Conservation (phyloP, 805 yeast genomes). For the Kazachstania bromeliacearum region DNA sequence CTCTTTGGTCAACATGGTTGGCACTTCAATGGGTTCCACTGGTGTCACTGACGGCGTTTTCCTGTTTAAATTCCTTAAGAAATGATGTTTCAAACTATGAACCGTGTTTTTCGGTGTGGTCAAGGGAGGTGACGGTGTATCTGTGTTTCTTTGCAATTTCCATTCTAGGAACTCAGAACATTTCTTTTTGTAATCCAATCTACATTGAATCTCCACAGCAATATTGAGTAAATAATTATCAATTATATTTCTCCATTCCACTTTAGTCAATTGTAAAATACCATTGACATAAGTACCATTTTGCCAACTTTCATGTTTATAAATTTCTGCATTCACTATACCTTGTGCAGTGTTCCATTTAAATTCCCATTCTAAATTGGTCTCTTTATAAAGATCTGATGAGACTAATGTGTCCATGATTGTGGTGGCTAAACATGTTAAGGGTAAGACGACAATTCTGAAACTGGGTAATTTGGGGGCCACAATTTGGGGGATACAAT, state of each 20-base stretch:
- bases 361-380: slow-evolving; percentile 42
- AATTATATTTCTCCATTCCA: slow-evolving; percentile 60
- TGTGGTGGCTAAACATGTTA: slow-evolving; percentile 36
- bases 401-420: slow-evolving; percentile 39
- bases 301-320: slow-evolving; percentile 29
- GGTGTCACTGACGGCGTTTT: background rate
- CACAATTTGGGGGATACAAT: slow-evolving; percentile 36
- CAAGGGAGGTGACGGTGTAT: slow-evolving; percentile 13
- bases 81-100: slow-evolving; percentile 21
- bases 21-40: background rate
- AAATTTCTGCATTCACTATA: slow-evolving; percentile 46
- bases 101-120: slow-evolving; percentile 6
- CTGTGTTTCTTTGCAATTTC: slow-evolving; percentile 18
- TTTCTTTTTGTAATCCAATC: slow-evolving; percentile 44
- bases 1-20: slow-evolving; percentile 33
- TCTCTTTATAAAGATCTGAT: slow-evolving; percentile 52
- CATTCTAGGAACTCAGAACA: slow-evolving; percentile 36
- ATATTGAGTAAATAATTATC: slow-evolving; percentile 53
- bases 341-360: slow-evolving; percentile 46
- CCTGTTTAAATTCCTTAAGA: slow-evolving; percentile 10
- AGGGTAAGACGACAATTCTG: slow-evolving; percentile 40
- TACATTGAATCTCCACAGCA: slow-evolving; percentile 58
- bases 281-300: slow-evolving; percentile 8
- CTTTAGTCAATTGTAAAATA: slow-evolving; percentile 29
- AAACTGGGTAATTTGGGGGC: slow-evolving; percentile 24